Evolutionary conservation across 2,329 filamentous ascomycete genomes (phyloP).

Genomic region (Ophioceras dolichostomum): DNA sequence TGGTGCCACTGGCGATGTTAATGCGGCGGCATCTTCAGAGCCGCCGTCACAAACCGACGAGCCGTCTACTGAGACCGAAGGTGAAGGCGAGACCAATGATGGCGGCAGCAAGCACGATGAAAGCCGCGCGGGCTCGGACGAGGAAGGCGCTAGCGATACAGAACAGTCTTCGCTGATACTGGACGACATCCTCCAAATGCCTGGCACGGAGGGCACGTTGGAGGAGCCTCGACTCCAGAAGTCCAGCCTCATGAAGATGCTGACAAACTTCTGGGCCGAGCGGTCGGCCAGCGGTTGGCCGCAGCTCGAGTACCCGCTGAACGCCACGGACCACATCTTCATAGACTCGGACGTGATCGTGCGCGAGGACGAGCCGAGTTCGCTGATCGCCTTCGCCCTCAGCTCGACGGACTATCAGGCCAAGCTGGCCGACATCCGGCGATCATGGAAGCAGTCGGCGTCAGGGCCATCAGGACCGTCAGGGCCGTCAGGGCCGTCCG

Average conservation of each 20-base stretch:
- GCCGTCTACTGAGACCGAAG: slow-evolving; percentile 10
- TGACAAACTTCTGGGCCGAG: slow-evolving; percentile 98
- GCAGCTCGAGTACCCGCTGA: slow-evolving; percentile 82
- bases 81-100: slow-evolving; percentile 25
- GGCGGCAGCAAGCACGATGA: slow-evolving; percentile 27
- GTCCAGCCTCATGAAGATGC: slow-evolving; percentile 84
- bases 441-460: slow-evolving; percentile 26
- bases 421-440: slow-evolving; percentile 60
- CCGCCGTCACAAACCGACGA: slow-evolving; percentile 20
- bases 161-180: slow-evolving; percentile 48
- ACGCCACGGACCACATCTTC: slow-evolving; percentile 84
- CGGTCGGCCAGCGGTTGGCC: slow-evolving; percentile 92
- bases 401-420: slow-evolving; percentile 76
- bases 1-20: not conserved
- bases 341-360: slow-evolving; percentile 95
- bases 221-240: slow-evolving; percentile 74
- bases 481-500: no score
- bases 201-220: slow-evolving; percentile 46
- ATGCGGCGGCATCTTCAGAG: not conserved
- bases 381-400: slow-evolving; percentile 84
- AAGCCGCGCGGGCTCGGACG: slow-evolving; percentile 52
- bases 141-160: slow-evolving; percentile 60
- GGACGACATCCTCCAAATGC: slow-evolving; percentile 48
- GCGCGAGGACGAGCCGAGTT: slow-evolving; percentile 92
- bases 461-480: no score